Base-by-base conservation (phyloP, 192 early-diverging fungal genomes). In the Phycomyces nitens region DNA sequence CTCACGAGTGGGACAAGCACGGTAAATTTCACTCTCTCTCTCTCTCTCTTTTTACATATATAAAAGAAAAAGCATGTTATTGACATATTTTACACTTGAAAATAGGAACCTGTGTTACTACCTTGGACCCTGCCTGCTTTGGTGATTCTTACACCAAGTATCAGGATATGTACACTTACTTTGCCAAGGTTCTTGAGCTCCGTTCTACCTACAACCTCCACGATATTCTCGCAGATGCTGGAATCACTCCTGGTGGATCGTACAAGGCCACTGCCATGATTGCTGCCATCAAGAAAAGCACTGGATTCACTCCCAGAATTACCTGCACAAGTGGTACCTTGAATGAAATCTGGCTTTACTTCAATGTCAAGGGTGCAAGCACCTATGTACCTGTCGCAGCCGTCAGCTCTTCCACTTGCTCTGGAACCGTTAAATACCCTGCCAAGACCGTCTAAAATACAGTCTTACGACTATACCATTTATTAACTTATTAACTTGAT, bases 1-100 rank as follows among this genome's bases (percentile, higher is more conserved):
- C 83, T 9, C 90, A 92, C 66, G 90, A 92, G 56, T 92, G 86
- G 86, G 71, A 66, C 78, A 92, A 92, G 79, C 90, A 92, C 64
- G 90, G 90, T 34, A 34, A 34, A 7, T 34, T 34, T 34, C 29
- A 34, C 7, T 34, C 29, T 34, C 7, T 34, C n/a, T n/a, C n/a
- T n/a, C n/a, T n/a, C n/a, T n/a, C n/a, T n/a, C n/a, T n/a, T n/a
- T n/a, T n/a, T n/a, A n/a, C n/a, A n/a, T n/a, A n/a, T n/a, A n/a
- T n/a, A n/a, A n/a, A n/a, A n/a, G n/a, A n/a, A n/a, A n/a, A n/a
- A n/a, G n/a, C n/a, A n/a, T n/a, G n/a, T n/a, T n/a, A n/a, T n/a
- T n/a, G n/a, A n/a, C n/a, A n/a, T n/a, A n/a, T n/a, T n/a, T n/a
- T n/a, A n/a, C n/a, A n/a, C n/a, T n/a, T 7, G 29, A 34, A 34